These are phyloP conservation scores for Malus hybrid DNA, from an alignment of 331 rosid species.

Conservation along the genomic window DNA sequence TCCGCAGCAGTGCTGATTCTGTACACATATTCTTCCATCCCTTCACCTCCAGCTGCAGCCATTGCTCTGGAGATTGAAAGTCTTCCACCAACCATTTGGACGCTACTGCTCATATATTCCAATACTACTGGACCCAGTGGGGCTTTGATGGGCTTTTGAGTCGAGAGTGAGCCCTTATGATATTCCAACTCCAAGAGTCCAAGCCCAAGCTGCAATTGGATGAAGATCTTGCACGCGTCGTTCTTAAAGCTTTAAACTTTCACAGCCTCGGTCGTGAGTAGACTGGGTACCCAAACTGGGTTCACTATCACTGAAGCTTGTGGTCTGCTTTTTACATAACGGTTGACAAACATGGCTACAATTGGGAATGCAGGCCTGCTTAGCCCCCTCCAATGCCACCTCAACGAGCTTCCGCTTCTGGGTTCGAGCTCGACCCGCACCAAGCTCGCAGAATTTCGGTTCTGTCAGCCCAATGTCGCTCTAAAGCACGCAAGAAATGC, in stretches of 20 bases:
- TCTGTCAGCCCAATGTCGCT: constrained; percentile 28
- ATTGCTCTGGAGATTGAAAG: not conserved
- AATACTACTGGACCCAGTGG: not conserved
- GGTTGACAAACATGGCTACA: constrained; percentile 32
- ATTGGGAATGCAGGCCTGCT: constrained; percentile 15
- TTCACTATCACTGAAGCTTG: not conserved
- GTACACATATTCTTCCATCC: constrained; percentile 48
- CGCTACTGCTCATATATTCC: not conserved
- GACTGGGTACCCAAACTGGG: not conserved
- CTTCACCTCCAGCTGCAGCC: constrained; percentile 21
- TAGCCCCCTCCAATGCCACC: constrained; percentile 12
- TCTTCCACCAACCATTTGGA: too few relatives aligned
- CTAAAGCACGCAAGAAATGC: constrained; percentile 30
- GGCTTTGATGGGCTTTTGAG: not conserved
- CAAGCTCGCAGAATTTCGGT: constrained; percentile 10
- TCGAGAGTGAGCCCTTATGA: not conserved
- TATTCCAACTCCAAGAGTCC: too few relatives aligned
- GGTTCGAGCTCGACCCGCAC: constrained; percentile 8
- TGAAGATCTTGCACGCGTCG: not conserved
- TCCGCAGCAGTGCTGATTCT: constrained; percentile 55
- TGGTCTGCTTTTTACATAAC: not conserved
- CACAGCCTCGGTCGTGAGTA: not conserved
- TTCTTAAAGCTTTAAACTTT: not conserved
- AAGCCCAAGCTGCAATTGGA: not conserved
- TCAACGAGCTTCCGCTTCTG: constrained; percentile 18